A percentile compares a stretch with the other conserved stretches of the same genome.
Evolutionary conservation across 768 basidiomycete species (phyloP).

Genomic region (Rhodocollybia butyracea): DNA sequence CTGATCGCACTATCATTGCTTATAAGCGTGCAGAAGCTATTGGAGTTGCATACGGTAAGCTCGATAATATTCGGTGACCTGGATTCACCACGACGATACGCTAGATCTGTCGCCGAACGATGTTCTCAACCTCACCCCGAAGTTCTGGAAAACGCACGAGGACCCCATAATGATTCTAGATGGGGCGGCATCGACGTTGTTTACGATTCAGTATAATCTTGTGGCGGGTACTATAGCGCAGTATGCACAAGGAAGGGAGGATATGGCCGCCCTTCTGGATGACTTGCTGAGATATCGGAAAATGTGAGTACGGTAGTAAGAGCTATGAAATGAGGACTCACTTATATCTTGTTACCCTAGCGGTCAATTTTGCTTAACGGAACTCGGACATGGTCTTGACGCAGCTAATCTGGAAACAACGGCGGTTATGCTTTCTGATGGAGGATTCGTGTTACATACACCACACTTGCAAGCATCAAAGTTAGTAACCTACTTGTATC

Average conservation of each 20-base stretch:
- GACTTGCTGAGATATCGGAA: constrained; percentile 26
- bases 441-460: constrained; percentile 35
- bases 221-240: constrained; percentile 33
- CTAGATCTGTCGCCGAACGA: too few species aligned
- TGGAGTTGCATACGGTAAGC: too few species aligned
- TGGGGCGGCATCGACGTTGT: constrained; percentile 21
- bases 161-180: background rate
- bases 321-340: background rate
- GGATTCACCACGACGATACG: too few species aligned
- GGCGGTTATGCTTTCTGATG: constrained; percentile 34
- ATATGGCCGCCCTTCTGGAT: constrained; percentile 22
- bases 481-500: too few species aligned
- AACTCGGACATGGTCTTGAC: constrained; percentile 46
- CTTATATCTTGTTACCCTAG: constrained; percentile 15
- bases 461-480: constrained; percentile 33
- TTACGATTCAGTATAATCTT: constrained; percentile 37
- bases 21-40: too few species aligned
- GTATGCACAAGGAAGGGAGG: constrained; percentile 19
- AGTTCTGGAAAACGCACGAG: background rate
- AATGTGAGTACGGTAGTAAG: constrained; percentile 20
- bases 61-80: too few species aligned
- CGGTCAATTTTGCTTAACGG: constrained; percentile 42
- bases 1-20: too few species aligned
- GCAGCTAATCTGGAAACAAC: constrained; percentile 39
- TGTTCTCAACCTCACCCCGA: too few species aligned